phyloP scores from a whole-genome alignment of 225 moss, liverwort and hornwort genomes.

The Lunularia cruciata region DNA sequence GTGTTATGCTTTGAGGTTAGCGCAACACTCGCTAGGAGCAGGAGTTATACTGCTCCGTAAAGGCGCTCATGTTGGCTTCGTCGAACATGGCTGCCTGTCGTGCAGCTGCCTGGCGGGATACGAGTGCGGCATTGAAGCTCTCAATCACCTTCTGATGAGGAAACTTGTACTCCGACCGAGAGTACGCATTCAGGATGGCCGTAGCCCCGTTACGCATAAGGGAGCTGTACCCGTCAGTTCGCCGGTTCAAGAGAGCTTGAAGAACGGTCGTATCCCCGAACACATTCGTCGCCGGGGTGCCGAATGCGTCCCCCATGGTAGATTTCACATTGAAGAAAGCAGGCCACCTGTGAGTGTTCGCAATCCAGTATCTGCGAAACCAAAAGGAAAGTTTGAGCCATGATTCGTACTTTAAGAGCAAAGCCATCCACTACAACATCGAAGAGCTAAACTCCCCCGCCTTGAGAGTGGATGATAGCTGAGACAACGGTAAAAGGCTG shows the following conservation, averaged over 20 bases:
- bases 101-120: constrained; percentile 24
- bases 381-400: not conserved
- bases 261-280: constrained; percentile 35
- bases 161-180: constrained; percentile 21
- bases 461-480: too few relatives aligned
- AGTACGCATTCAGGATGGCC: constrained; percentile 43
- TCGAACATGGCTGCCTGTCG: constrained; percentile 32
- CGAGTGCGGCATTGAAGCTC: constrained; percentile 27
- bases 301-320: constrained; percentile 33
- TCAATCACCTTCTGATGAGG: constrained; percentile 38
- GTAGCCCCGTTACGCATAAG: constrained; percentile 30
- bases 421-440: not conserved
- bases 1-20: too few relatives aligned
- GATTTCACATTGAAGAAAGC: constrained; percentile 38
- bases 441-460: not conserved
- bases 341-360: constrained; percentile 42
- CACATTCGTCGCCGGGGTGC: constrained; percentile 25
- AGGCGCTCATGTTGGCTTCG: constrained; percentile 37
- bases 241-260: constrained; percentile 33
- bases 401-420: not conserved
- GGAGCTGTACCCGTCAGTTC: constrained; percentile 37
- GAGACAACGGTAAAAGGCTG: too few relatives aligned
- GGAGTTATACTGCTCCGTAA: constrained; percentile 25
- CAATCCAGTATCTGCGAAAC: constrained; percentile 36
- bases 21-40: constrained; percentile 33